These are phyloP conservation scores for Pyrenochaeta sp. DNA, from an alignment of 2,329 filamentous ascomycete species.

Conservation along the genomic window DNA sequence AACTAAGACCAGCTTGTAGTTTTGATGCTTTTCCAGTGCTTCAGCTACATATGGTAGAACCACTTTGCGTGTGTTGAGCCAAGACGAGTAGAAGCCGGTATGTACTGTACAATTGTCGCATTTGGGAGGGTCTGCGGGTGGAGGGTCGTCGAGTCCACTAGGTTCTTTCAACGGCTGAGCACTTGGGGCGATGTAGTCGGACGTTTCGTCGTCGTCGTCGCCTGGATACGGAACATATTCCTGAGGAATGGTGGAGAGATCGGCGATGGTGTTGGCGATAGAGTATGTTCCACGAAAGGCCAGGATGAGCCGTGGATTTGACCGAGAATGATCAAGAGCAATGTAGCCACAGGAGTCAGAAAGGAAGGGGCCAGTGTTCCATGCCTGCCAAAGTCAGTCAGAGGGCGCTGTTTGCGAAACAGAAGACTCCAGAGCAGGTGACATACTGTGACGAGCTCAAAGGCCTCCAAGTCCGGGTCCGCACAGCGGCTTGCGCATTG, in stretches of 20 bases:
- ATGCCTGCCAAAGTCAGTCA: conserved; percentile 64
- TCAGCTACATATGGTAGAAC: conserved; percentile 73
- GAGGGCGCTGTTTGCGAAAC: conserved; percentile 8
- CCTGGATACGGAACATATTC: conserved; percentile 87
- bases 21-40: conserved; percentile 67
- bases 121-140: conserved; percentile 53
- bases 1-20: conserved; percentile 78
- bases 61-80: conserved; percentile 74
- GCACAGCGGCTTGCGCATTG: conserved; percentile 82
- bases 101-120: conserved; percentile 94
- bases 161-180: conserved; percentile 9
- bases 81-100: conserved; percentile 85
- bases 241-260: conserved; percentile 88
- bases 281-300: conserved; percentile 96
- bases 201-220: conserved; percentile 50
- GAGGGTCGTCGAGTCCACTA: conserved; percentile 23
- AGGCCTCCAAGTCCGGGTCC: conserved; percentile 79
- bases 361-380: conserved; percentile 87
- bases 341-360: conserved; percentile 95
- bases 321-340: conserved; percentile 76
- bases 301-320: conserved; percentile 73
- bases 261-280: conserved; percentile 86
- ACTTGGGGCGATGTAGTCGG: conserved; percentile 33
- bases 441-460: conserved; percentile 73
- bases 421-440: conserved; percentile 1